Base-by-base conservation (phyloP, 768 basidiomycete species). In the Calocera viscosa region DNA sequence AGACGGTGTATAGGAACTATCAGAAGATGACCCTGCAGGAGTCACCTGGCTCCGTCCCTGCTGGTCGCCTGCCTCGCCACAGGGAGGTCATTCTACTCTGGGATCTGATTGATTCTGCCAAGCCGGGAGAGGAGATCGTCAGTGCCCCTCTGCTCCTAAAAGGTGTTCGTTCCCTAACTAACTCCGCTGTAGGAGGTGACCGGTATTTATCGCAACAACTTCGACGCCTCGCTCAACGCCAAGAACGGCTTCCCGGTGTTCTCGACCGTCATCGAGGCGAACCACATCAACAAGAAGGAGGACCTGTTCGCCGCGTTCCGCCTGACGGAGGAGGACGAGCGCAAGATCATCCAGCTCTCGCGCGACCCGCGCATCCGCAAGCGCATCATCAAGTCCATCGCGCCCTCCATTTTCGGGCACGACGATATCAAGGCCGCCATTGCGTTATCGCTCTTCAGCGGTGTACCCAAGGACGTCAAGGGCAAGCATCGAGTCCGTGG, bases 201-300 rank as follows among this genome's bases (percentile, higher is more conserved):
- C 16, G 96, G 95, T 63, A 86, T 98, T 70, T 99, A 99, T 76
- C 86, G 94, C 71, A 99, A 99, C 79, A 98, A 98, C 76, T 99
- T 98, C 69, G 96, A 98, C 74, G 94, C 95, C 24, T 91, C 94
- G 1, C 84, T 99, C 71, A 99, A 99, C 76, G 87, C 92, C 30
- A 98, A 98, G 79, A 98, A 99, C 72, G 96, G 96, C 7, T 99
- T 99, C 80, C 96, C 96, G 1, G 96, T 99, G 34, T 99, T 99
- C 80, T 96, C 94, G 10, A 99, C 96, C 24, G 84, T 99, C 70
- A 89, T 99, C 67, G 96, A 98, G 75, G 96, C 94, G 19, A 99
- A 99, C 76, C 94, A 98, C 74, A 81, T 99, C 74, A 97, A 96
- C 80, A 97, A 98, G 81, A 98, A 98, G 77, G 95, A 98, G 77